Base-by-base conservation (phyloP, 345 rosid species). In the Boechera stricta region DNA sequence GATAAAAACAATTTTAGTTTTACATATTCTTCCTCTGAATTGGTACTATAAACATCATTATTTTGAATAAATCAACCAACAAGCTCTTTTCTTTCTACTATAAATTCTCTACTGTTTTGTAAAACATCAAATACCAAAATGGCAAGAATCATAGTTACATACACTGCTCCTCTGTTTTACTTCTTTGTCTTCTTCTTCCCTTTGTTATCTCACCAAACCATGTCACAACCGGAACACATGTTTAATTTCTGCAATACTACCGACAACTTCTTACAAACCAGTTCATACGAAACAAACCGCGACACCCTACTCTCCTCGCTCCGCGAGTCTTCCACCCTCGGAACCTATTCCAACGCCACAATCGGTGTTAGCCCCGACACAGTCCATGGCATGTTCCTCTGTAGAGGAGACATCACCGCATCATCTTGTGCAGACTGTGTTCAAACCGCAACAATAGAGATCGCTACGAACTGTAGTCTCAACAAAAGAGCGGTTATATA, bases 391-490 rank as follows among this genome's bases (percentile, higher is more conserved):
- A 75, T 73, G 66, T 85, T 80, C 53, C 84, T 80, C 5, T 82
- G 86, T 72, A 74, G 80, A 3, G 86, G 84, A 5, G 83, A 83
- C 53, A 72, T 62, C 57, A 10, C 33, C 11, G 1, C 64, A 3
- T 7, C 26, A 4, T 15, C 48, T 10, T 89, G 91, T 55, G 16
- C 6, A 31, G 42, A 45, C 16, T 89, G 90, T 16, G 86, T 82
- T 39, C 28, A 0, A 4, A 39, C 21, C 1, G 85, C 87, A 0
- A 5, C 64, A 7, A 8, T 4, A 0, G 7, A 76, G 0, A 21
- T 83, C 10, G 3, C n/a, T 24, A 33, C 32, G 16, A 39, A 63
- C 32, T 86, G 91, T 52, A 77, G 71, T 1, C 24, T 24, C 26
- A 72, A 28, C 79, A 73, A 67, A 39, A 26, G 5, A 52, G 73